phyloP scores from a whole-genome alignment of 192 early-diverging fungal species.

The Podila minutissima region DNA sequence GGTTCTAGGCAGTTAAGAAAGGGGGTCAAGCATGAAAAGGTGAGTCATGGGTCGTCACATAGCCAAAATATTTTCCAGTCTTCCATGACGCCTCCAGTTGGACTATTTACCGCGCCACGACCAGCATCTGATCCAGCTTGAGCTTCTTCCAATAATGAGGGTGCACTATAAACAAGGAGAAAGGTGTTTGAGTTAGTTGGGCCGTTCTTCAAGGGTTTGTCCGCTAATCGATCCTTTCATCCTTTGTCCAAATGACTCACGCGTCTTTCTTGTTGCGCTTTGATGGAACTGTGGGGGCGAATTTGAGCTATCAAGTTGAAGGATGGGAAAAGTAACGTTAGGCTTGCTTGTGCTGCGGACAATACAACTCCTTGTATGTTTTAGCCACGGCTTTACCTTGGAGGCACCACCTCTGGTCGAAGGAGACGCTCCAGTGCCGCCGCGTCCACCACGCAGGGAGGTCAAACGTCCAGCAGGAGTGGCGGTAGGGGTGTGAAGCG shows the following conservation, averaged over 20 bases:
- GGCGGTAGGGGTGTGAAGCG: slow-evolving; percentile 34
- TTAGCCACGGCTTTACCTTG: slow-evolving; percentile 38
- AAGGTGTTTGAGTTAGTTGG: neutral
- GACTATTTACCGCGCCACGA: slow-evolving; percentile 14
- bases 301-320: slow-evolving; percentile 60
- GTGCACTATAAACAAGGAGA: slow-evolving; percentile 17
- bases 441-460: slow-evolving; percentile 45
- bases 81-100: neutral
- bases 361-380: too few species aligned
- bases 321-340: neutral
- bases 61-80: neutral
- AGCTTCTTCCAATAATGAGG: slow-evolving; percentile 48
- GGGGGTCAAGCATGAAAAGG: slow-evolving; percentile 2
- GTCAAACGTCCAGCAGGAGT: slow-evolving; percentile 40
- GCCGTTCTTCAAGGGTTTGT: neutral
- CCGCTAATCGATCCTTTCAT: neutral
- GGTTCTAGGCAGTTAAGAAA: neutral
- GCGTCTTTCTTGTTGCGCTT: slow-evolving; percentile 67
- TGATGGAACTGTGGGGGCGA: slow-evolving; percentile 64
- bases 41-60: neutral
- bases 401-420: slow-evolving; percentile 52
- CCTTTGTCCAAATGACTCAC: slow-evolving; percentile 29
- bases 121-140: slow-evolving; percentile 30
- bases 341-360: too few species aligned
- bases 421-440: slow-evolving; percentile 4